Percentiles rank a stretch among this genome's conserved stretches.
These are phyloP conservation scores for Auricularia sp. DNA, from an alignment of 768 basidiomycete species.

Conservation along the genomic window DNA sequence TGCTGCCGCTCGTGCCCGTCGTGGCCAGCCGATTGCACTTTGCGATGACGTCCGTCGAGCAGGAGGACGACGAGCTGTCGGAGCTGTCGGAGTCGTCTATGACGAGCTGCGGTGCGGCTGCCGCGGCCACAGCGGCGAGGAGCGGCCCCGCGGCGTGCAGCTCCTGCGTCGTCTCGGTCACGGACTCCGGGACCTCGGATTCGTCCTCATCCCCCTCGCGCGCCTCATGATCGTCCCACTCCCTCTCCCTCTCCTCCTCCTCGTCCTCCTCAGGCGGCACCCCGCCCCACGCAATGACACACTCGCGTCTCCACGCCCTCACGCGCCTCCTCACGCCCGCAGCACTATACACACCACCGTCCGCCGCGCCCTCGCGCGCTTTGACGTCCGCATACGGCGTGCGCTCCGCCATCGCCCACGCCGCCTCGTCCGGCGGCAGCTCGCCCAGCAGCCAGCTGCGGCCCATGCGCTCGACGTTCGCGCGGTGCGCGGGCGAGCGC, in stretches of 20 bases:
- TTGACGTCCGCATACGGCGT: conserved; percentile 33
- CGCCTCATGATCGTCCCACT: neutral
- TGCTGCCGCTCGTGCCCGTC: too few species aligned
- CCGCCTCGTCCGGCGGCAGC: conserved; percentile 37
- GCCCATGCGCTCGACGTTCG: conserved; percentile 14
- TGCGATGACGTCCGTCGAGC: too few species aligned
- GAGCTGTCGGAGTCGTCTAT: neutral
- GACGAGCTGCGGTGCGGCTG: neutral
- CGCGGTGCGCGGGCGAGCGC: conserved; percentile 14
- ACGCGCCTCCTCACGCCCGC: neutral
- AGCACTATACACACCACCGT: conserved; percentile 23
- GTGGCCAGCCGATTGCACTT: too few species aligned
- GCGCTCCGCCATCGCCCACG: conserved; percentile 36
- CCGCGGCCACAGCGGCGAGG: neutral
- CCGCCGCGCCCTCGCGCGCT: conserved; percentile 30
- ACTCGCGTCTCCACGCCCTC: conserved; percentile 1
- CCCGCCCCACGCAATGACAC: conserved; percentile 1
- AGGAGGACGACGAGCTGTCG: neutral
- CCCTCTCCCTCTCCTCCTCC: conserved; percentile 1
- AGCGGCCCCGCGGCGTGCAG: neutral
- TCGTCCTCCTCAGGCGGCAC: conserved; percentile 1
- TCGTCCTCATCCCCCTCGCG: conserved; percentile 5
- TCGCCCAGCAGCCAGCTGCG: conserved; percentile 31
- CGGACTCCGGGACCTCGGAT: neutral
- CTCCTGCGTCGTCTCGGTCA: neutral